phyloP scores from a whole-genome alignment of 805 yeast species.

The Cyberlindnera sargentensis region DNA sequence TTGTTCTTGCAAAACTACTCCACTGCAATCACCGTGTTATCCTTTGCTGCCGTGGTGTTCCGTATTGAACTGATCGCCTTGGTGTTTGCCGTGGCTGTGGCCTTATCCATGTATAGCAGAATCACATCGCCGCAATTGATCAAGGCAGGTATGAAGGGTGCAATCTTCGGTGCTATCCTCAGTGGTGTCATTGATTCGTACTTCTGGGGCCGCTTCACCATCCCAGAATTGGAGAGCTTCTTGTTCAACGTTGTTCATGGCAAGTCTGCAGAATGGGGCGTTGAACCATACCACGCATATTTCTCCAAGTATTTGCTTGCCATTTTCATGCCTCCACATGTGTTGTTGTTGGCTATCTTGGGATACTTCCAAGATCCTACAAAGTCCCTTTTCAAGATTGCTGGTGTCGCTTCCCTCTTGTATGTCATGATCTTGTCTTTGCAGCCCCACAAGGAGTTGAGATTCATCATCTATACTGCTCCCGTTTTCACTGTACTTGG shows the following conservation, averaged over 20 bases:
- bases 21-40: constrained; percentile 43
- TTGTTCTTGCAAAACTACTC: constrained; percentile 41
- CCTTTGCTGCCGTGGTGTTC: constrained; percentile 61
- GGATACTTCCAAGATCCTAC: constrained; percentile 32
- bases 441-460: constrained; percentile 93
- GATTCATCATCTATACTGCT: constrained; percentile 71
- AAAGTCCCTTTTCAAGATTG: constrained; percentile 32
- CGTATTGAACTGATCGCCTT: constrained; percentile 64
- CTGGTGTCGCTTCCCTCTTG: constrained; percentile 43
- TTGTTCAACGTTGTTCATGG: constrained; percentile 73
- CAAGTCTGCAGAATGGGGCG: constrained; percentile 75
- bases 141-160: constrained; percentile 41
- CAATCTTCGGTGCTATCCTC: constrained; percentile 39
- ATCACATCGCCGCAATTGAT: constrained; percentile 34
- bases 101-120: constrained; percentile 39
- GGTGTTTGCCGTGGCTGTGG: constrained; percentile 40
- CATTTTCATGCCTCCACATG: constrained; percentile 41
- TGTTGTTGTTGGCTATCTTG: constrained; percentile 29
- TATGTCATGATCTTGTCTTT: constrained; percentile 63
- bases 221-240: constrained; percentile 75
- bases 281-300: constrained; percentile 67
- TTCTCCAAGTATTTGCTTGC: constrained; percentile 38
- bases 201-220: constrained; percentile 58
- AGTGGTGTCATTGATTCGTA: constrained; percentile 58
- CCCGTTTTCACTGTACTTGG: constrained; percentile 64